Evolutionary conservation across 1,284 basidiomycete species (phyloP).

Genomic region (Sanghuangporus baumii): DNA sequence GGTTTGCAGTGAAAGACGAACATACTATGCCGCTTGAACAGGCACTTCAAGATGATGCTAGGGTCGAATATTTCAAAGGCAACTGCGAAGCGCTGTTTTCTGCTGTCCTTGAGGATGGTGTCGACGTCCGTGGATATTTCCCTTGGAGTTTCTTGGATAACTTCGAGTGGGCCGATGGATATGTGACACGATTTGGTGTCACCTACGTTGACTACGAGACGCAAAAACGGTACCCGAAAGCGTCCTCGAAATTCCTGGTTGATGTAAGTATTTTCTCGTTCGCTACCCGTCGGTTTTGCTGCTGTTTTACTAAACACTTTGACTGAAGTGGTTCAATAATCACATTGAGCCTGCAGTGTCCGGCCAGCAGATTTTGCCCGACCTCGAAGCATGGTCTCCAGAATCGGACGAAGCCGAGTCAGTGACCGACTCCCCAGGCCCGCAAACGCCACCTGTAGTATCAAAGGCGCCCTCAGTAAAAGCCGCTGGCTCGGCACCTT

Average conservation of each 20-base stretch:
- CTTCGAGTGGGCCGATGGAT: conserved; percentile 74
- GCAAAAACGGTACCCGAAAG: conserved; percentile 64
- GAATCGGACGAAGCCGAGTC: conserved; percentile 8
- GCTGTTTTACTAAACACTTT: neutral
- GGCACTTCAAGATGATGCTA: conserved; percentile 58
- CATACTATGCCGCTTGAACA: conserved; percentile 44
- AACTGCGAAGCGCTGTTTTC: conserved; percentile 53
- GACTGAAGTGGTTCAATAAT: conserved; percentile 12
- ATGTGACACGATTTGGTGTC: conserved; percentile 56
- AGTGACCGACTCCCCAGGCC: conserved; percentile 1
- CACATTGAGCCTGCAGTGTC: neutral
- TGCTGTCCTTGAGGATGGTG: conserved; percentile 60
- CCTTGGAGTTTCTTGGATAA: conserved; percentile 72
- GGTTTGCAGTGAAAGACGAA: conserved; percentile 69
- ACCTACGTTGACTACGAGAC: conserved; percentile 69
- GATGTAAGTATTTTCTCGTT: conserved; percentile 25
- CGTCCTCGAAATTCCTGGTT: conserved; percentile 51
- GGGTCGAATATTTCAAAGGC: conserved; percentile 64
- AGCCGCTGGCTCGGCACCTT: neutral
- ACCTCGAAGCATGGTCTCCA: neutral
- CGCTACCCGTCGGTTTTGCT: too few relatives aligned
- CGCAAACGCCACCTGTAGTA: neutral
- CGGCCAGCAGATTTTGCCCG: neutral
- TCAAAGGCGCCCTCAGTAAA: neutral
- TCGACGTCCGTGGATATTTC: conserved; percentile 65